Conservation (phyloP, 805 yeast genomes). For the Lipomyces spencermartinsiae region DNA sequence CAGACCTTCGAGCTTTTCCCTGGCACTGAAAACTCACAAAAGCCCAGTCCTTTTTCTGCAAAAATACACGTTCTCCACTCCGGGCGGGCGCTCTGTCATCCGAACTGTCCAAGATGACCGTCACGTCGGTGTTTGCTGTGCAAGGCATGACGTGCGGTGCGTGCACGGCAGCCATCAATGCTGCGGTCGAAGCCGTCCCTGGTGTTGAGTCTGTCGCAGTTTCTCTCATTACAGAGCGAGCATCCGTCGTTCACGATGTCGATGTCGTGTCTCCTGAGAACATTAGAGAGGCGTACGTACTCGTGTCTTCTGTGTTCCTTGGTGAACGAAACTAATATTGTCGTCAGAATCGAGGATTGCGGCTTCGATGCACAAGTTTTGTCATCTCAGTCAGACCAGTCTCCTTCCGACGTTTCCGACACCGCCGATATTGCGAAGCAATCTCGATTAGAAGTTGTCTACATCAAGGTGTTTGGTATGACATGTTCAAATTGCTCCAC, state of each 20-base stretch:
- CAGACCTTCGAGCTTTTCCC: too few species aligned
- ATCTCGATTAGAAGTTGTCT: slow-evolving; percentile 29
- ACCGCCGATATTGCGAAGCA: slow-evolving; percentile 19
- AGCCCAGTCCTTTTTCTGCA: too few species aligned
- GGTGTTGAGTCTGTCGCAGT: slow-evolving; percentile 66
- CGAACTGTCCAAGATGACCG: slow-evolving; percentile 14
- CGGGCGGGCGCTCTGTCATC: background rate
- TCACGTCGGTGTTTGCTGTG: slow-evolving; percentile 44
- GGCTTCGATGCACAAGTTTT: slow-evolving; percentile 66
- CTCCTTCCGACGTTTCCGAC: slow-evolving; percentile 21
- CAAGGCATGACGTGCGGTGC: slow-evolving; percentile 93
- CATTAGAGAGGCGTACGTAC: slow-evolving; percentile 49
- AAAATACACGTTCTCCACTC: background rate
- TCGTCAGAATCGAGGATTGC: slow-evolving; percentile 60
- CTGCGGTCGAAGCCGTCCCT: slow-evolving; percentile 54
- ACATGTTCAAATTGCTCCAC: slow-evolving; percentile 63
- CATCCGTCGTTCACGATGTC: slow-evolving; percentile 58
- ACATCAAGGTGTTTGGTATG: slow-evolving; percentile 58
- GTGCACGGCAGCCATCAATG: slow-evolving; percentile 72
- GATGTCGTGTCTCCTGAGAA: slow-evolving; percentile 45
- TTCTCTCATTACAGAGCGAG: slow-evolving; percentile 79
- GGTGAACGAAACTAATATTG: background rate
- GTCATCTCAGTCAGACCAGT: slow-evolving; percentile 27
- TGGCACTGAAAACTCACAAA: too few species aligned
- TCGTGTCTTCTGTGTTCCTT: background rate